Base-by-base conservation (phyloP, 129 eudicot species). In the Arctium lappa region DNA sequence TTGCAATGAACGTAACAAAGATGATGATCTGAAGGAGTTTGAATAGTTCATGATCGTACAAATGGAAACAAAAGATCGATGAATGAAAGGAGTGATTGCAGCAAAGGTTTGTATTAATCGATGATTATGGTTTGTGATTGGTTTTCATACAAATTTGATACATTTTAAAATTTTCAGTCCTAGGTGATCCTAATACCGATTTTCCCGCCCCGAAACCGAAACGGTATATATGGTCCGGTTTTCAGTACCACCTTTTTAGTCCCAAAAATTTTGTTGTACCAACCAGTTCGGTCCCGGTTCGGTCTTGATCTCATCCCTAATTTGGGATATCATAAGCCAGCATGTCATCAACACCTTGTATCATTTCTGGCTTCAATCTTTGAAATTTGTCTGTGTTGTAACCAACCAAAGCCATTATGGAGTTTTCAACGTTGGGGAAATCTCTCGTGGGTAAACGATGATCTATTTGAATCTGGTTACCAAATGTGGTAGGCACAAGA, bases 291-390 rank as follows among this genome's bases (percentile, higher is more conserved):
- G 27, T 22, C 27, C 27, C 27, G 27, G 27, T 22, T 22, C 27
- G 27, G 27, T 22, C 27, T 22, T 22, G 27, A 22, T 22, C 27
- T 22, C 27, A 22, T 22, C 27, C 27, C 27, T 22, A 22, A 22
- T 93, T 87, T 4, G 98, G 99, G 73, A 95, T 89, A 88, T 95
- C 99, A 65, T 95, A 93, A 33, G 94, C 94, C 12, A 95, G 92
- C 98, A 95, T 93, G 86, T 93, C 98, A 72, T 95, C 99, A 68
- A 93, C 92, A 29, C 87, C 87, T 75, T 95, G 97, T 82, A 95
- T 91, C 98, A 91, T 81, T 69, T 76, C 89, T 7, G 91, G 88
- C 80, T 91, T 91, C 80, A 93, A 40, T 86, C 92, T 95, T 82
- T 93, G 95, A 42, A 95, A 95, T 88, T 82, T 93, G 80, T 95